A percentile compares a stretch with the other conserved stretches of the same genome.
These are phyloP conservation scores for Pharus latifolius DNA, from an alignment of 176 grass and related monocot genomes.

Conservation along the genomic window DNA sequence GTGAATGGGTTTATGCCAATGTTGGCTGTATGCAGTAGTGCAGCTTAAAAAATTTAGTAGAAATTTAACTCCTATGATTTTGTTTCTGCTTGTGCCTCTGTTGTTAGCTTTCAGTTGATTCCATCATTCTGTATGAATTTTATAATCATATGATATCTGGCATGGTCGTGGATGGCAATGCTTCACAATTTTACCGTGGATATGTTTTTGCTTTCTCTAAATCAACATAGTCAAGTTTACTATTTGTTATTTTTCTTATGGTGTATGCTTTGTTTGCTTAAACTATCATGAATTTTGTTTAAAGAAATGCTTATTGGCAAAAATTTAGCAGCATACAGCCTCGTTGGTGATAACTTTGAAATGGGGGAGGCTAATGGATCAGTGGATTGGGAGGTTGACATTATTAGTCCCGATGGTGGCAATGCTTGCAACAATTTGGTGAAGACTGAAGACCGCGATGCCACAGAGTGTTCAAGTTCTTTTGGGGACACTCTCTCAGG, in stretches of 20 bases:
- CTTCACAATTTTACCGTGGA: no score
- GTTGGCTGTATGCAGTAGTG: no score
- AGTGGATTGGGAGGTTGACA: conserved; percentile 35
- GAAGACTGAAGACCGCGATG: conserved; percentile 48
- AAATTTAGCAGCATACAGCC: background rate
- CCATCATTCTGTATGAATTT: no score
- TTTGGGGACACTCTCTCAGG: conserved; percentile 79
- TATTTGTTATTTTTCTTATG: background rate
- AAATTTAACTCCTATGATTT: no score
- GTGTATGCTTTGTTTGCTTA: background rate
- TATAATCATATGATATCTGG: no score
- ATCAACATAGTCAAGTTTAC: no score
- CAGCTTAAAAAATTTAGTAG: no score
- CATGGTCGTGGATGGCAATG: no score
- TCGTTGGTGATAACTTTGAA: background rate
- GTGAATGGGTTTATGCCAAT: no score
- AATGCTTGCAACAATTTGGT: conserved; percentile 13
- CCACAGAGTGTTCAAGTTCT: conserved; percentile 82
- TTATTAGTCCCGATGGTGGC: conserved; percentile 6
- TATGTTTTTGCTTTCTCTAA: no score
- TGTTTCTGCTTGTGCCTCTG: no score
- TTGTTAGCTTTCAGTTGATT: no score
- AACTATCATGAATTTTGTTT: background rate
- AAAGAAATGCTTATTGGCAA: background rate
- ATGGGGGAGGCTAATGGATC: conserved; percentile 20